These are phyloP conservation scores for Chondrus crispus DNA, from an alignment of 23 red algal genomes.

Conservation along the genomic window DNA sequence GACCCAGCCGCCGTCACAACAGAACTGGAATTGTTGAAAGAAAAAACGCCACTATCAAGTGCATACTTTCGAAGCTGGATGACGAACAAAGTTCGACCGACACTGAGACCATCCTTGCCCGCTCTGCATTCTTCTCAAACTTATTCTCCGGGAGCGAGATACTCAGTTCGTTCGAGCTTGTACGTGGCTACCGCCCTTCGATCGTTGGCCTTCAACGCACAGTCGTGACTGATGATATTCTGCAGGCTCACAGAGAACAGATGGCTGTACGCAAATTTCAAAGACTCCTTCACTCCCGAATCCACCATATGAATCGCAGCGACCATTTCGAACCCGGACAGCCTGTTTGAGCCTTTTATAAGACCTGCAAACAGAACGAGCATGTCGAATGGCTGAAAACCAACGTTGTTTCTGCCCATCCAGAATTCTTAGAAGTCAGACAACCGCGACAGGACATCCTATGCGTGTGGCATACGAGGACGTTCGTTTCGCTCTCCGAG, in stretches of 20 bases:
- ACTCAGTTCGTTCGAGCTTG: conserved; percentile 19
- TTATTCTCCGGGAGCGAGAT: not conserved
- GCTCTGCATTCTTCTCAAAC: conserved; percentile 8
- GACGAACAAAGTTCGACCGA: not conserved
- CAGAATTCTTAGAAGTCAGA: not conserved
- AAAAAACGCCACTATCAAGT: not conserved
- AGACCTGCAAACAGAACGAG: not conserved
- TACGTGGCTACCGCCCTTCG: conserved; percentile 4
- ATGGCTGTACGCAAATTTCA: not conserved
- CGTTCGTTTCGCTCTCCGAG: not conserved
- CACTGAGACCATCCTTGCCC: not conserved
- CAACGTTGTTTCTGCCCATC: not conserved
- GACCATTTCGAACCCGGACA: not conserved
- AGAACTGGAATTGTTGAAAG: conserved; percentile 17
- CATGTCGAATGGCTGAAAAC: not conserved
- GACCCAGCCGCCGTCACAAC: not conserved
- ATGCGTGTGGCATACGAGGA: not conserved
- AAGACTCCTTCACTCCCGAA: not conserved
- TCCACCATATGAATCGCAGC: not conserved
- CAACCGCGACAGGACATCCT: not conserved
- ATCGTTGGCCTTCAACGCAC: not conserved
- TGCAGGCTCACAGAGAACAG: not conserved
- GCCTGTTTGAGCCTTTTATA: not conserved
- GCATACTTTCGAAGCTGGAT: not conserved
- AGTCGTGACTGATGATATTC: not conserved